These are phyloP conservation scores for Camelina neglecta DNA, from an alignment of 345 rosid species.

Conservation along the genomic window DNA sequence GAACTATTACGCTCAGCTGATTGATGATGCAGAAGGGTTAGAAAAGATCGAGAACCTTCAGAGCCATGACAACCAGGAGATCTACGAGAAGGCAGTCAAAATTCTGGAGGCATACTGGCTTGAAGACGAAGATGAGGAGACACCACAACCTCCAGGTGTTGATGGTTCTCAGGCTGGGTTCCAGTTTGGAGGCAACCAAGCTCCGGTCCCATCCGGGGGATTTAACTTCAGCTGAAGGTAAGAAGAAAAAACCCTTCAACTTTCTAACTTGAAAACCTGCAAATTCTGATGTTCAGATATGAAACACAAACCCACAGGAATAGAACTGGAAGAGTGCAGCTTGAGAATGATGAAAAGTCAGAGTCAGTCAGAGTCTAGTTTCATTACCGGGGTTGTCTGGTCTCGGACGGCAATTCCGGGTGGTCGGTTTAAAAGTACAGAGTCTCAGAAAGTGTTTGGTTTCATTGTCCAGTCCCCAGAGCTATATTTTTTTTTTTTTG, in stretches of 20 bases:
- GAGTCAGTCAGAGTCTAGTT: slow-evolving; percentile 36
- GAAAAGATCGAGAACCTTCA: slow-evolving; percentile 87
- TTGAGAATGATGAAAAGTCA: slow-evolving; percentile 27
- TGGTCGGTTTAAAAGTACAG: slow-evolving; percentile 30
- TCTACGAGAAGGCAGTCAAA: slow-evolving; percentile 86
- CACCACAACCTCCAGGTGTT: slow-evolving; percentile 63
- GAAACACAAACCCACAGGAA: slow-evolving; percentile 33
- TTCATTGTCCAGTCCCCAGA: slow-evolving; percentile 19
- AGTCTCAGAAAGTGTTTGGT: slow-evolving; percentile 22
- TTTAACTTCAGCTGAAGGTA: slow-evolving; percentile 68
- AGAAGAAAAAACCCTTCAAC: slow-evolving; percentile 17
- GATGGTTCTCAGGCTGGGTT: slow-evolving; percentile 61
- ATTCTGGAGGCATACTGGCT: slow-evolving; percentile 85
- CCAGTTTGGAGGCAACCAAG: slow-evolving; percentile 67
- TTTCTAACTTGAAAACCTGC: slow-evolving; percentile 12
- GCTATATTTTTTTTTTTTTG: slow-evolving; percentile 4
- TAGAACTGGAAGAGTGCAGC: slow-evolving; percentile 17
- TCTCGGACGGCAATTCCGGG: slow-evolving; percentile 10
- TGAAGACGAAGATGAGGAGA: slow-evolving; percentile 85
- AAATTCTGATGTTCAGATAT: slow-evolving; percentile 19
- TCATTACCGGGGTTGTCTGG: slow-evolving; percentile 16
- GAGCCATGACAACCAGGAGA: slow-evolving; percentile 82
- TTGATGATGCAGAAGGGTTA: slow-evolving; percentile 84
- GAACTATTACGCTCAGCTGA: slow-evolving; percentile 69
- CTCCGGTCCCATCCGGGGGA: slow-evolving; percentile 75